Percentiles rank a stretch among this genome's conserved stretches.
These are phyloP conservation scores for Chimonanthus praecox DNA, from an alignment of 164 flowering plant species.

Conservation along the genomic window DNA sequence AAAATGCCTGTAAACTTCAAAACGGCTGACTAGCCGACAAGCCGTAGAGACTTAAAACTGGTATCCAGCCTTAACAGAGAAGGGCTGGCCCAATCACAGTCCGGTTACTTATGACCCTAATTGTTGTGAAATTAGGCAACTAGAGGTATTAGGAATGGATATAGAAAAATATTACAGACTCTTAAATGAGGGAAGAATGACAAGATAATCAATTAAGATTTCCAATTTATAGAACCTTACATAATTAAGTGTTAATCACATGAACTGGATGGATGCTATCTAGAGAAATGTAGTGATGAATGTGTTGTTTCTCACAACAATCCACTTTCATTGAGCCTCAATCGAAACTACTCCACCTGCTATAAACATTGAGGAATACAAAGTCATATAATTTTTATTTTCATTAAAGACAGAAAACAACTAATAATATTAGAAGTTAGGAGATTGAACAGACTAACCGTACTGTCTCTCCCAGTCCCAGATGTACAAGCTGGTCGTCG, in stretches of 20 bases:
- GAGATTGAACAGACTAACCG: neutral
- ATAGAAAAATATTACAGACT: neutral
- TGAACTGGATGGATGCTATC: neutral
- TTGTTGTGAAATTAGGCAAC: too few relatives aligned
- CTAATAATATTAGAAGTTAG: neutral
- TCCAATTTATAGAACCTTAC: neutral
- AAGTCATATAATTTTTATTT: neutral
- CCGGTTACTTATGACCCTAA: too few relatives aligned
- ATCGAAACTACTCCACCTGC: neutral
- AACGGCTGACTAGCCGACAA: too few relatives aligned
- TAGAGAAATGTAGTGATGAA: too few relatives aligned
- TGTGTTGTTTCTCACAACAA: too few relatives aligned
- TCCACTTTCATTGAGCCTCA: neutral
- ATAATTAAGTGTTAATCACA: too few relatives aligned
- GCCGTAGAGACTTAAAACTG: too few relatives aligned
- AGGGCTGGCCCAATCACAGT: neutral
- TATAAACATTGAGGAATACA: neutral
- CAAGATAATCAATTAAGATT: neutral
- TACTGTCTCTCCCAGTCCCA: constrained; percentile 5
- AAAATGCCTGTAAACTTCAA: too few relatives aligned
- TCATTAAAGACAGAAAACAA: neutral
- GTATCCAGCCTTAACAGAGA: neutral
- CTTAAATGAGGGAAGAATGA: neutral
- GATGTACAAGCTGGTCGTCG: constrained; percentile 55
- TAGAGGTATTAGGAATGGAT: too few relatives aligned